Evolutionary conservation across 495 filamentous ascomycete genomes (phyloP).

Genomic region (Ascodesmis nigricans): DNA sequence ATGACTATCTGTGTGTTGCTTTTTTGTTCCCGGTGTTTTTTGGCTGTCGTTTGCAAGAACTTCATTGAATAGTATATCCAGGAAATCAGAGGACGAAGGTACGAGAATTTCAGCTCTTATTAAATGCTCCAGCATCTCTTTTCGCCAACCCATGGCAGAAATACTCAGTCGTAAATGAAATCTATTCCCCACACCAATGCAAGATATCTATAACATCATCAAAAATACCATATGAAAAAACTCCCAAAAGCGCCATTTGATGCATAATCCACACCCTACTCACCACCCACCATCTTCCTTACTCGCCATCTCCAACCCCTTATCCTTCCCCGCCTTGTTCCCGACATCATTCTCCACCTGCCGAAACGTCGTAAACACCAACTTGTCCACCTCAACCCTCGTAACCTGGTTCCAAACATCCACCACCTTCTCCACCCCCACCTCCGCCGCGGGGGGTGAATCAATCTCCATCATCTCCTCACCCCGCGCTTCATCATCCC

Average conservation of each 20-base stretch:
- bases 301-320: conserved; percentile 70
- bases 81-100: no score
- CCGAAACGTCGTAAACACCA: conserved; percentile 70
- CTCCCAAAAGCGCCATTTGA: background rate
- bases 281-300: conserved; percentile 93
- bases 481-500: conserved; percentile 33
- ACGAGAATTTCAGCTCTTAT: no score
- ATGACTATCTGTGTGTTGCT: no score
- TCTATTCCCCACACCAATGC: no score
- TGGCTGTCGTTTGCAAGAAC: no score
- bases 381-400: conserved; percentile 42
- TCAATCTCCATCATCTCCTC: conserved; percentile 13
- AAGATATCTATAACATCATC: no score
- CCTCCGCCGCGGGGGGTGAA: conserved; percentile 3
- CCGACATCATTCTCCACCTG: conserved; percentile 89
- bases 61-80: no score
- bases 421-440: conserved; percentile 26
- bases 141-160: no score
- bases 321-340: conserved; percentile 38
- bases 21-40: no score
- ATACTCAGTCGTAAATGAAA: no score
- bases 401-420: conserved; percentile 51
- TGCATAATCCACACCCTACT: background rate
- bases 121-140: no score
- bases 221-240: no score